A percentile compares a stretch with the other conserved stretches of the same genome.
These are phyloP conservation scores for Aspergillus phoenicis DNA, from an alignment of 2,329 filamentous ascomycete genomes.

Conservation along the genomic window DNA sequence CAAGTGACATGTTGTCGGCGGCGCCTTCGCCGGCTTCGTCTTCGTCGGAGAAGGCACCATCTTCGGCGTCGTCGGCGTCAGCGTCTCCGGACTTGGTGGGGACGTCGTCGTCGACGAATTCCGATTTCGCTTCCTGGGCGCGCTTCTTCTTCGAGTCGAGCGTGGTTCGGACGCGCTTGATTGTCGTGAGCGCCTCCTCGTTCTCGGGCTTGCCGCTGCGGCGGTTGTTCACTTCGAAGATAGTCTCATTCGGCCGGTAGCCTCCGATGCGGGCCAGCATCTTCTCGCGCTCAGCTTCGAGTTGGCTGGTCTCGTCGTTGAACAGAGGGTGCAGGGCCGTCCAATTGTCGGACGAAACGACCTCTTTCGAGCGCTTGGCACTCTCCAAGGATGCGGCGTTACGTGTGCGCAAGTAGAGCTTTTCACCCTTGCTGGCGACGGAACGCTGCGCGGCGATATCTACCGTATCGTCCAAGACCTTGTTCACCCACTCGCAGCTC, in stretches of 20 bases:
- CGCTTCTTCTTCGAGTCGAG: conserved; percentile 48
- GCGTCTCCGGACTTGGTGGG: conserved; percentile 10
- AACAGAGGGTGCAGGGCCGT: conserved; percentile 80
- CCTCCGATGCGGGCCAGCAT: conserved; percentile 89
- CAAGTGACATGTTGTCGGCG: conserved; percentile 59
- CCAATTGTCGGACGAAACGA: conserved; percentile 71
- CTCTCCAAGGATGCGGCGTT: conserved; percentile 89
- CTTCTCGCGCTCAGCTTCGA: conserved; percentile 73
- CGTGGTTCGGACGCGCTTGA: conserved; percentile 46
- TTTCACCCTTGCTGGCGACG: conserved; percentile 86
- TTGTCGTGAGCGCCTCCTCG: conserved; percentile 63
- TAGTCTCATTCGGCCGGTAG: conserved; percentile 87
- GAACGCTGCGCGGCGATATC: conserved; percentile 71
- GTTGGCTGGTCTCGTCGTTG: conserved; percentile 62
- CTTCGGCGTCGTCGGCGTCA: conserved; percentile 37
- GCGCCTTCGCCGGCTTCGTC: conserved; percentile 43
- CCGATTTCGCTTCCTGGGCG: conserved; percentile 32
- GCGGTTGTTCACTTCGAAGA: conserved; percentile 90
- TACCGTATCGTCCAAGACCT: conserved; percentile 71
- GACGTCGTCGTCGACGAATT: conserved; percentile 27
- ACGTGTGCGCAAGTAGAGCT: conserved; percentile 84
- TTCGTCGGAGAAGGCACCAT: conserved; percentile 41
- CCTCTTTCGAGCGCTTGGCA: conserved; percentile 79
- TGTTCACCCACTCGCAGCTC: conserved; percentile 80
- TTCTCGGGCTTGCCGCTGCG: conserved; percentile 70